phyloP scores from a whole-genome alignment of 2,329 filamentous ascomycete species.

The Fusarium brachygibbosum region DNA sequence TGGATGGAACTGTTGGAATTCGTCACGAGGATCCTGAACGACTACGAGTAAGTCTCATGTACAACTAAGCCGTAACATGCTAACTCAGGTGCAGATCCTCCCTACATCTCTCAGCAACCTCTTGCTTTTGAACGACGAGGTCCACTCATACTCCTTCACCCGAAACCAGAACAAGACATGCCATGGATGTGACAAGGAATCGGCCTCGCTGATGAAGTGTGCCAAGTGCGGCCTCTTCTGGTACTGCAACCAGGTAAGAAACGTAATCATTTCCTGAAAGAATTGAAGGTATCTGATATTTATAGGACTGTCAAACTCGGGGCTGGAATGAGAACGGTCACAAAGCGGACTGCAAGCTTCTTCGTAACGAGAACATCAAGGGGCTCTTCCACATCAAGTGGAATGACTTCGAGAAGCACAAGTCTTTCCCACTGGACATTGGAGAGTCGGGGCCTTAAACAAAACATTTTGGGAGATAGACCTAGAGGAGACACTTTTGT shows the following conservation, averaged over 20 bases:
- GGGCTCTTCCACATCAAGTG: constrained; percentile 21
- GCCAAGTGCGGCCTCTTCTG: constrained; percentile 27
- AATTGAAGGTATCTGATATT: neutral
- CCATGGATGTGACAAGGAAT: constrained; percentile 29
- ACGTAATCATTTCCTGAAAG: neutral
- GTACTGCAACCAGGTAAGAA: constrained; percentile 37
- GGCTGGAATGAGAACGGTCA: constrained; percentile 29
- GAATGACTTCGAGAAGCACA: neutral
- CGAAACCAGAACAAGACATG: constrained; percentile 15
- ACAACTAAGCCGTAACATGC: rapidly evolving
- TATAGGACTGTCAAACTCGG: constrained; percentile 18
- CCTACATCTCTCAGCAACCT: constrained; percentile 11
- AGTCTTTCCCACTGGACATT: neutral
- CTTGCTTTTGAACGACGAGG: constrained; percentile 28
- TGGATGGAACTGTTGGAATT: constrained; percentile 3
- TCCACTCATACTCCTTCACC: constrained; percentile 5
- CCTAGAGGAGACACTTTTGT: neutral
- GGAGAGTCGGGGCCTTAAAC: neutral
- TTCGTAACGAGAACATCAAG: constrained; percentile 16
- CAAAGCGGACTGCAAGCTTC: constrained; percentile 31
- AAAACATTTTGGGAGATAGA: neutral
- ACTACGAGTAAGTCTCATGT: constrained; percentile 5
- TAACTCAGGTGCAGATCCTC: neutral
- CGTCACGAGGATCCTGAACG: neutral
- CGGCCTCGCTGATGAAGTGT: constrained; percentile 7